Base-by-base conservation (phyloP, 164 flowering plant genomes). In the Chloranthus sessilifolius region DNA sequence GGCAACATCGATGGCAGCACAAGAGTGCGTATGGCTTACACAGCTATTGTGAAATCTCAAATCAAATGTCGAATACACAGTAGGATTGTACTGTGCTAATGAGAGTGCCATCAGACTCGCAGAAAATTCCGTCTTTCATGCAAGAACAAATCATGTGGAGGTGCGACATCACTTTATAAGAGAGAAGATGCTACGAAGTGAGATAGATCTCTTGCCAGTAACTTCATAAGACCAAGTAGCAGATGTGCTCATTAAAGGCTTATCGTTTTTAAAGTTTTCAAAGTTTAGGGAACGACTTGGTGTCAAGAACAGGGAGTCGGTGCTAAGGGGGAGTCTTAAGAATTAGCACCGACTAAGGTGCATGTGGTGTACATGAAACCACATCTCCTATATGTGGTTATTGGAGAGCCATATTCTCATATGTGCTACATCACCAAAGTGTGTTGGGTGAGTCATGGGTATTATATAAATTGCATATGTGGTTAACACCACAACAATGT, bases 301-400 rank as follows among this genome's bases (percentile, higher is more conserved):
- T 33, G 36, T 33, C 36, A 33, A 7, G 36, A 33, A 7, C 12
- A 33, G 12, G 12, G 36, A 33, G 36, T 33, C 36, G 12, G 12
- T 33, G 36, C 36, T 33, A 33, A 33, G n/a, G 36, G 36, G 36
- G 36, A 33, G 36, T 33, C 7, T 33, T 33, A 33, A 33, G 36
- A 33, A 12, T 33, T n/a, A n/a, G n/a, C n/a, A n/a, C n/a, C n/a
- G n/a, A n/a, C n/a, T n/a, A n/a, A n/a, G n/a, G n/a, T n/a, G n/a
- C n/a, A n/a, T n/a, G n/a, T n/a, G n/a, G n/a, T n/a, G n/a, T n/a
- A n/a, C n/a, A n/a, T n/a, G n/a, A n/a, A n/a, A n/a, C n/a, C n/a
- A n/a, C n/a, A n/a, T n/a, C n/a, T n/a, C n/a, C n/a, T n/a, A n/a
- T n/a, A n/a, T n/a, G n/a, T n/a, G n/a, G n/a, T n/a, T n/a, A n/a